Percentiles rank a stretch among this genome's conserved stretches.
These are phyloP conservation scores for Stephania japonica DNA, from an alignment of 164 flowering plant genomes.

Conservation along the genomic window DNA sequence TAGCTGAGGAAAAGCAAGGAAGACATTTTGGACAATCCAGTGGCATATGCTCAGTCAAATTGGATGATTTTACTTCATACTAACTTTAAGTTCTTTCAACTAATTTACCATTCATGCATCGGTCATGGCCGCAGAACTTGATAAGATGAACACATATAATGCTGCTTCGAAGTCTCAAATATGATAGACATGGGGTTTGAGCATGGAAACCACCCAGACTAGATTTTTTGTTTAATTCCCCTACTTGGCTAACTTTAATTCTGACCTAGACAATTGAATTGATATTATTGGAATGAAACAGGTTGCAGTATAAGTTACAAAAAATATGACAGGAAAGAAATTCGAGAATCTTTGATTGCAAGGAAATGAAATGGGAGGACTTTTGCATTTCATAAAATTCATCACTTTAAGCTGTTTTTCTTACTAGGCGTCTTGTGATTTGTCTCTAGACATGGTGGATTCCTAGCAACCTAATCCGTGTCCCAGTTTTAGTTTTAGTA, in stretches of 20 bases:
- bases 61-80: not conserved
- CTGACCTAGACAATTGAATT: not conserved
- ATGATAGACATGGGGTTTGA: not conserved
- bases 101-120: not conserved
- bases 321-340: no score
- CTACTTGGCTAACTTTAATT: not conserved
- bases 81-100: not conserved
- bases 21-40: not conserved
- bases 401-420: no score
- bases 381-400: no score
- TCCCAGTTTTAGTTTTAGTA: no score
- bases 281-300: not conserved
- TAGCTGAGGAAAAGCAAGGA: not conserved
- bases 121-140: not conserved
- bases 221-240: not conserved
- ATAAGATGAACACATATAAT: not conserved
- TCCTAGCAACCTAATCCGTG: no score
- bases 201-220: not conserved
- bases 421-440: no score
- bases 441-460: no score
- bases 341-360: no score
- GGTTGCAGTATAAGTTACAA: no score
- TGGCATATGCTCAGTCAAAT: not conserved
- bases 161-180: not conserved
- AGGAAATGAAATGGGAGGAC: no score